phyloP scores from a whole-genome alignment of 768 basidiomycete species.

The Lentinus tigrinus region DNA sequence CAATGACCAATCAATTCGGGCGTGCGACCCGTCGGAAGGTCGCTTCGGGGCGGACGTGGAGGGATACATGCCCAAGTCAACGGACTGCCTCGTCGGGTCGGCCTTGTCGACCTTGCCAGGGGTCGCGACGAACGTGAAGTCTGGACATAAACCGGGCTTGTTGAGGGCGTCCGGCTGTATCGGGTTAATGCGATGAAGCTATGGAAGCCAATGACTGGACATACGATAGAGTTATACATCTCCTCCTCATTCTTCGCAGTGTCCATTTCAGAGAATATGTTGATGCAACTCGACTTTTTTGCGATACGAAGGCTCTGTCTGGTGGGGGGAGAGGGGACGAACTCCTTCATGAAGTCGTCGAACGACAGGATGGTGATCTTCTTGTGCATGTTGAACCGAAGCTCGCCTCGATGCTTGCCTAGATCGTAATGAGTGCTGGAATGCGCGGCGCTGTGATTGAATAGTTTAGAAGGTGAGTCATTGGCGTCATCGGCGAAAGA shows the following conservation, averaged over 20 bases:
- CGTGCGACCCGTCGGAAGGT: neutral
- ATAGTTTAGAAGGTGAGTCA: neutral
- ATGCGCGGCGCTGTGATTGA: neutral
- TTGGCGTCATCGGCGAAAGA: neutral
- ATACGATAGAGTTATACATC: conserved; percentile 1
- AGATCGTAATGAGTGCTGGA: neutral
- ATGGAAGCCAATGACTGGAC: neutral
- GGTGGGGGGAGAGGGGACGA: neutral
- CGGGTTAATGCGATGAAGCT: neutral
- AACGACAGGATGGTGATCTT: neutral
- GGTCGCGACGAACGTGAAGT: neutral
- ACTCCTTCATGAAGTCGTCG: neutral
- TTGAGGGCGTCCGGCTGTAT: neutral
- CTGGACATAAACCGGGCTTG: neutral
- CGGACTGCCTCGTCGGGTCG: neutral
- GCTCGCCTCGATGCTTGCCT: neutral
- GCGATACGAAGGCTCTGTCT: neutral
- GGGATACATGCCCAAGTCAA: conserved; percentile 2
- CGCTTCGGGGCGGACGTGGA: neutral
- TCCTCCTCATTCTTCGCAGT: neutral
- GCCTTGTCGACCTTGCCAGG: neutral
- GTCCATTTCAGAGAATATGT: neutral
- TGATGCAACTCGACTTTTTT: neutral
- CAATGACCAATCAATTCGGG: conserved; percentile 22
- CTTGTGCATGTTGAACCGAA: conserved; percentile 1